These are phyloP conservation scores for Microascus cirrosus DNA, from an alignment of 2,329 filamentous ascomycete species.

Conservation along the genomic window DNA sequence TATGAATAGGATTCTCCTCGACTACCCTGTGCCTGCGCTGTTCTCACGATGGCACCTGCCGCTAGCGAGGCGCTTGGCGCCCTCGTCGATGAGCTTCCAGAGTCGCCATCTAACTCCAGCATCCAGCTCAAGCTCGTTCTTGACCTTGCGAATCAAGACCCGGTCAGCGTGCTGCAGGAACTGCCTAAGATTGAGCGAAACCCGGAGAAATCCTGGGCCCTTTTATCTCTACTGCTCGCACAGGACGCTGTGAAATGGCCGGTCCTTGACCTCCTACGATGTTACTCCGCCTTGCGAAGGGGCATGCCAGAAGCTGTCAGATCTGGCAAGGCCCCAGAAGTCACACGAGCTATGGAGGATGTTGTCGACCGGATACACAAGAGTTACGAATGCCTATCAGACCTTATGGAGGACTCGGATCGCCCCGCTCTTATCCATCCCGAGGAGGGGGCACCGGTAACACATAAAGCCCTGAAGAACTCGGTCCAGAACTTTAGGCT, in stretches of 20 bases:
- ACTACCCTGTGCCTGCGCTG: not conserved
- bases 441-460: slow-evolving; percentile 14
- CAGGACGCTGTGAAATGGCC: not conserved
- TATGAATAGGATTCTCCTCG: too few relatives aligned
- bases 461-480: slow-evolving; percentile 17
- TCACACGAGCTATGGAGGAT: slow-evolving; percentile 9
- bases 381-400: slow-evolving; percentile 25
- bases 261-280: slow-evolving; percentile 15
- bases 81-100: not conserved
- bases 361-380: slow-evolving; percentile 14
- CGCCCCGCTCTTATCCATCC: slow-evolving; percentile 17
- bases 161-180: not conserved
- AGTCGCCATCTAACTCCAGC: not conserved
- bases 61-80: not conserved
- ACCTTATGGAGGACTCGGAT: slow-evolving; percentile 17
- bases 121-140: not conserved
- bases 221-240: not conserved
- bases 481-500: slow-evolving; percentile 22
- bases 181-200: not conserved
- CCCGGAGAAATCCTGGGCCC: not conserved
- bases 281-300: slow-evolving; percentile 22
- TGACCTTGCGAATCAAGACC: not conserved
- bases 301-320: slow-evolving; percentile 23
- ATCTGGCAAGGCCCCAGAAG: slow-evolving; percentile 11
- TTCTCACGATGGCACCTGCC: not conserved